Conservation (phyloP, 306 rosid genomes). For the Cucurbita pepo region DNA sequence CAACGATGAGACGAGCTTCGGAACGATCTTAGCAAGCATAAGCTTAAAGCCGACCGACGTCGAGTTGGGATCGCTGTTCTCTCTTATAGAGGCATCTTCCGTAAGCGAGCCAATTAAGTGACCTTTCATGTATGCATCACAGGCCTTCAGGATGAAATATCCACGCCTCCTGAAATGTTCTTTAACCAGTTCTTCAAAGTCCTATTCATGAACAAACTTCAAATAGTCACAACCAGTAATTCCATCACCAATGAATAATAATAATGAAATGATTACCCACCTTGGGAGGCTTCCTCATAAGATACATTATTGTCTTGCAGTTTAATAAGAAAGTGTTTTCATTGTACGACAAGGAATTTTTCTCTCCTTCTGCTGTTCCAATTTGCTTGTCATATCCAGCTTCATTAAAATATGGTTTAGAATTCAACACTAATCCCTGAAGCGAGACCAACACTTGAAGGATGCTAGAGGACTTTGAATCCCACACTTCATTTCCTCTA, state of each 20-base stretch:
- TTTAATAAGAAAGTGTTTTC: conserved; percentile 80
- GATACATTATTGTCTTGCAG: conserved; percentile 94
- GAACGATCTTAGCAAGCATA: conserved; percentile 77
- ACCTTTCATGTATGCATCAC: conserved; percentile 90
- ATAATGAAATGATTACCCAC: conserved; percentile 14
- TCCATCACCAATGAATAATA: not conserved
- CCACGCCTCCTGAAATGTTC: conserved; percentile 87
- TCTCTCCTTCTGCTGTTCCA: conserved; percentile 99
- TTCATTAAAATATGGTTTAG: conserved; percentile 94
- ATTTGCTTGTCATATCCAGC: conserved; percentile 96
- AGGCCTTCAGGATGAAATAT: conserved; percentile 81
- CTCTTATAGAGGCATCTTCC: conserved; percentile 48
- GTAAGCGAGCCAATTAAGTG: conserved; percentile 65
- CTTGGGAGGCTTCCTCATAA: conserved; percentile 89
- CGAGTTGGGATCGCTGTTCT: conserved; percentile 44
- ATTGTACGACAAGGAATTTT: conserved; percentile 85
- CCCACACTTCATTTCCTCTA: conserved; percentile 99
- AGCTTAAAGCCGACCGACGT: conserved; percentile 90
- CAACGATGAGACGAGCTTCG: conserved; percentile 60
- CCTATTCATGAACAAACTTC: conserved; percentile 28
- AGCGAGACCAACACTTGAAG: conserved; percentile 97
- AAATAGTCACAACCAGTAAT: not conserved
- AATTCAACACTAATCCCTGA: conserved; percentile 88
- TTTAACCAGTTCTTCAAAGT: conserved; percentile 58
- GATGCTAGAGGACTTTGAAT: conserved; percentile 92